A percentile compares a stretch with the other conserved stretches of the same genome.
Evolutionary conservation across 495 filamentous ascomycete genomes (phyloP).

Genomic region (Trichocladium antarcticum): DNA sequence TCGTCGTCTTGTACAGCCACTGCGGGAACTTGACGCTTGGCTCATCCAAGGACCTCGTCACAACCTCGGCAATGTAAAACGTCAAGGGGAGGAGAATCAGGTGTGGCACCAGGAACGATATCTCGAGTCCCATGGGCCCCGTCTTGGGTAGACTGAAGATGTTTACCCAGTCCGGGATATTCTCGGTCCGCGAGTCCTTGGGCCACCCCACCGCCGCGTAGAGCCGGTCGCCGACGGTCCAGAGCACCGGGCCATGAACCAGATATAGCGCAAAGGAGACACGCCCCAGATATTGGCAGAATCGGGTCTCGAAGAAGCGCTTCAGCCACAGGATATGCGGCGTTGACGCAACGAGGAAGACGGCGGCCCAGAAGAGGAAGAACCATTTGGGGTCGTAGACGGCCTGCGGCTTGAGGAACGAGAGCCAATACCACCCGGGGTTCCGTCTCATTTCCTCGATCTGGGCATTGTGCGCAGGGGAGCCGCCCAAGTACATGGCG

Average conservation of each 20-base stretch:
- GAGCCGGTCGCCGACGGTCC: conserved; percentile 31
- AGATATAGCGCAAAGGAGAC: conserved; percentile 56
- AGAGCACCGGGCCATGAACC: conserved; percentile 50
- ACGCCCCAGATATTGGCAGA: conserved; percentile 54
- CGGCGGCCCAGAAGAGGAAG: conserved; percentile 42
- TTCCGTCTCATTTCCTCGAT: conserved; percentile 27
- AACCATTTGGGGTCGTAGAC: conserved; percentile 41
- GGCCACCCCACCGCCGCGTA: conserved; percentile 45
- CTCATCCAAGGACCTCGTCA: conserved; percentile 45
- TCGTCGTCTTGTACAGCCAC: conserved; percentile 40
- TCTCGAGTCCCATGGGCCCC: conserved; percentile 45
- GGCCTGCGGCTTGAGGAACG: conserved; percentile 41
- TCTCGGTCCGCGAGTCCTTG: conserved; percentile 24
- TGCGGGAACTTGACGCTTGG: conserved; percentile 43
- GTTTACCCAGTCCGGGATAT: conserved; percentile 37
- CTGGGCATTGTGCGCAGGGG: conserved; percentile 31
- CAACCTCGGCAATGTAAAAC: conserved; percentile 45
- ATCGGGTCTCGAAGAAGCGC: conserved; percentile 44
- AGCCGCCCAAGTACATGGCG: conserved; percentile 36
- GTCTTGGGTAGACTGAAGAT: conserved; percentile 35
- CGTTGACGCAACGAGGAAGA: conserved; percentile 44
- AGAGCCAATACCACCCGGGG: conserved; percentile 37
- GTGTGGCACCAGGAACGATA: conserved; percentile 42
- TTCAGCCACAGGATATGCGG: conserved; percentile 35
- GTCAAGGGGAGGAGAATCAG: conserved; percentile 46